phyloP scores from a whole-genome alignment of 1,284 basidiomycete species.

The Ceratobasidium sp. region DNA sequence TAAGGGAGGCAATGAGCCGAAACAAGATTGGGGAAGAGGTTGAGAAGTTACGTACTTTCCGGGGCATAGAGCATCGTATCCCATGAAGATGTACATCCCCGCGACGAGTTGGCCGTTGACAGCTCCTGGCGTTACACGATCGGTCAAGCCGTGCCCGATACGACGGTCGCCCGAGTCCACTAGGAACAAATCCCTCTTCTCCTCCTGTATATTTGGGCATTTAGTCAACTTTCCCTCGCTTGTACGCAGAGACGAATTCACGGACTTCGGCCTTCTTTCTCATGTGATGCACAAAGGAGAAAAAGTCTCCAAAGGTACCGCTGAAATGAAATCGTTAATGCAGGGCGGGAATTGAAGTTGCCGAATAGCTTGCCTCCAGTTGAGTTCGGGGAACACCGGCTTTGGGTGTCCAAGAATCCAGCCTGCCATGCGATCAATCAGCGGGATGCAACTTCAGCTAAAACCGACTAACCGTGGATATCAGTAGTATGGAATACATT shows the following conservation, averaged over 20 bases:
- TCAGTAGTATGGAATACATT: conserved; percentile 35
- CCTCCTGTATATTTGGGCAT: neutral
- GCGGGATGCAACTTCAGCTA: neutral
- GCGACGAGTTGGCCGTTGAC: conserved; percentile 16
- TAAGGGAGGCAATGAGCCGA: neutral
- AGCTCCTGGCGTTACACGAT: neutral
- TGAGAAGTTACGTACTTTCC: conserved; percentile 21
- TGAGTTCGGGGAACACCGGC: conserved; percentile 7
- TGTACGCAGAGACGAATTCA: neutral
- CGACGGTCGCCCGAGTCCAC: conserved; percentile 23
- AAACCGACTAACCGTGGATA: conserved; percentile 12
- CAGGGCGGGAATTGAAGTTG: neutral
- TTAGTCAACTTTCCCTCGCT: neutral
- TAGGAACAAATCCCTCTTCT: conserved; percentile 3
- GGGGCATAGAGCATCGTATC: conserved; percentile 14
- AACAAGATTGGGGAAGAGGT: neutral
- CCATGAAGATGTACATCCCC: neutral
- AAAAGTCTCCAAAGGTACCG: conserved; percentile 32
- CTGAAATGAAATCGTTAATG: neutral
- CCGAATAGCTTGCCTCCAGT: conserved; percentile 2
- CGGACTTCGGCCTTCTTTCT: neutral
- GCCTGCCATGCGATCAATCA: neutral
- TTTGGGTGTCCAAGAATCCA: conserved; percentile 28
- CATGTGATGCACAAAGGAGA: conserved; percentile 28
- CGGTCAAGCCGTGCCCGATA: conserved; percentile 29